Base-by-base conservation (phyloP, 805 yeast species). In the Hanseniaspora taiwanica region DNA sequence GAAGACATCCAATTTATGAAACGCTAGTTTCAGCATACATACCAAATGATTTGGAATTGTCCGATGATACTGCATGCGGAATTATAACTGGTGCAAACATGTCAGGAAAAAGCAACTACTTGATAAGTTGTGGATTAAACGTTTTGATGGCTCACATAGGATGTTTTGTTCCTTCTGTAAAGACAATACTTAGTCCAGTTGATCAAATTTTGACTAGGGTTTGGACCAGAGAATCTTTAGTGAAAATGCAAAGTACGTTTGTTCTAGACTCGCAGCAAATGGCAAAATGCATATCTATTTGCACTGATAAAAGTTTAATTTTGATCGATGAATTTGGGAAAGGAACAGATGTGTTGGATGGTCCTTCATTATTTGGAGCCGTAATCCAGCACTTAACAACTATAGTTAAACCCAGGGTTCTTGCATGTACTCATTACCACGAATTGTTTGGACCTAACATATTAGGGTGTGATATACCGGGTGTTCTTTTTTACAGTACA, bases 311-410 rank as follows among this genome's bases (percentile, higher is more conserved):
- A 35, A 68, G 74, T 10, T 44, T 74, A 21, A 45, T 75, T 2
- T 50, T 74, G 5, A 58, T 74, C 20, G 76, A 72, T 50, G 77
- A 72, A 43, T 71, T 68, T 52, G 78, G 77, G 0, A 69, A 70
- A 44, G 76, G 76, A 0, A 71, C 73, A 1, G 72, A 68, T 47
- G 46, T 62, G 0, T 47, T 61, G 10, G 71, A 69, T 40, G 74
- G 74, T 0, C 70, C 71, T 0, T 57, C 71, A 1, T 40, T 69
- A 9, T 58, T 68, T 41, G 72, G 70, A 1, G 49, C 70, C 0
- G 48, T 63, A 2, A 43, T 70, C 4, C n/a, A 17, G 3, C 25
- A n/a, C 2, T 48, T 57, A 20, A 24, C 35, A 16, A 7, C 21
- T 2, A 18, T 4, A 4, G 14, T 27, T 2, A 24, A 34, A 6